phyloP scores from a whole-genome alignment of 176 grass and related monocot genomes.

The Melocanna baccifera region DNA sequence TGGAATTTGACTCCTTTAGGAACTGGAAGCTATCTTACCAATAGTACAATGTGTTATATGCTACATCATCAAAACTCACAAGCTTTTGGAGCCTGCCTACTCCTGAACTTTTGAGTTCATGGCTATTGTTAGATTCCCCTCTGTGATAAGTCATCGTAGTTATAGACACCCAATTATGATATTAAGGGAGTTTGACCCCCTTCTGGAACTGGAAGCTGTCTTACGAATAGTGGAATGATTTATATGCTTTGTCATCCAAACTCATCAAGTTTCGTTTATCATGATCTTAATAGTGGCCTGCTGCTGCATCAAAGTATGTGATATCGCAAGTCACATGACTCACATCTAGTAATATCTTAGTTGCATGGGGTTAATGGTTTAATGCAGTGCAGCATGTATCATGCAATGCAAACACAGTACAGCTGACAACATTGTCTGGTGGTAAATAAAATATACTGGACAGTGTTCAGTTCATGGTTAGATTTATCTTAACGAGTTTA shows the following conservation, averaged over 20 bases:
- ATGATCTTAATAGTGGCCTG: not conserved
- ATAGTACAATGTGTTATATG: not conserved
- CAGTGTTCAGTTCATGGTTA: not conserved
- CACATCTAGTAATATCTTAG: not conserved
- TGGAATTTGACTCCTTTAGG: not conserved
- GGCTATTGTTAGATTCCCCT: not conserved
- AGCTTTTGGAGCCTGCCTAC: not conserved
- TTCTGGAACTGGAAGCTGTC: not conserved
- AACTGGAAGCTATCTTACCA: not conserved
- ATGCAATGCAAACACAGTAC: not conserved
- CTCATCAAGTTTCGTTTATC: not conserved
- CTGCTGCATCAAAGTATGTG: not conserved
- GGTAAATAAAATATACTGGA: conserved; percentile 1
- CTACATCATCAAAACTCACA: not conserved
- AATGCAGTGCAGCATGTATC: not conserved
- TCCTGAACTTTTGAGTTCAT: not conserved
- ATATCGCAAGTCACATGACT: not conserved
- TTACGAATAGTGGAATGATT: not conserved
- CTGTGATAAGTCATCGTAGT: not conserved
- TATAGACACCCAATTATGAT: not conserved
- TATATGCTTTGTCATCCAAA: not conserved
- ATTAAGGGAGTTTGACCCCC: not conserved
- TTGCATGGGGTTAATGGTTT: not conserved
- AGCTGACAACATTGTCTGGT: not conserved
- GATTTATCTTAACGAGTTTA: not conserved